Base-by-base conservation (phyloP, 176 grass and related monocot genomes). In the Elaeis guineensis region DNA sequence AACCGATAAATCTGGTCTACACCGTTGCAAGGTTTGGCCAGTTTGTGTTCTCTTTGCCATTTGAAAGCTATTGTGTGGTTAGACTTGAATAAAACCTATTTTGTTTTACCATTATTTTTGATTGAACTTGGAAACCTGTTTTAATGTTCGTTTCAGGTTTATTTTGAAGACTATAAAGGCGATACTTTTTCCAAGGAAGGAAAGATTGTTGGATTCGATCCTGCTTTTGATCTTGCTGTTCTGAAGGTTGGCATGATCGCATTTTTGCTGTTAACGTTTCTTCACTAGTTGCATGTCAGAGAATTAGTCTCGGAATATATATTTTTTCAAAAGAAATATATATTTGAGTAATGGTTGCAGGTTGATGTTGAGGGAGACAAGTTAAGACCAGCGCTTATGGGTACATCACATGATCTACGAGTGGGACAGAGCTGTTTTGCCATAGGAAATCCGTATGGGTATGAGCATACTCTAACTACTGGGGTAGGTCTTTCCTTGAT, bases 351-450 rank as follows among this genome's bases (percentile, higher is more conserved):
- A 21, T 19, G 54, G 8, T 21, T 39, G 32, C 65, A 90, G 86
- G 62, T 90, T 68, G 86, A 90, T 81, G 61, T 49, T 64, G 86
- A 75, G 32, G 50, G 51, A 28, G 73, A 65, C 51, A 74, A 75
- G 58, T 30, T 89, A 55, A 89, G 61, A 62, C 85, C 89, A 49
- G 75, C 75, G 54, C 60, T 69, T 60, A 83, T 95, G 52, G 89
- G 89, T 62, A 77, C 78, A 55, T 95, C 89, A 49, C 55, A 52
- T 30, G 22, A 77, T 52, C 75, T 95, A 51, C 80, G 57, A 80
- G 89, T 95, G 66, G 85, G 89, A 5, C 89, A 95, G 65, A 89
- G 81, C 64, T 95, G 89, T 68, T 95, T 89, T 77, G 85, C 89
- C 7, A 95, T 95, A 50, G 89, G 89, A 32, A 89, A 89, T 53